Evolutionary conservation across 805 yeast genomes (phyloP).

Genomic region (Wickerhamiella allomyrinae): DNA sequence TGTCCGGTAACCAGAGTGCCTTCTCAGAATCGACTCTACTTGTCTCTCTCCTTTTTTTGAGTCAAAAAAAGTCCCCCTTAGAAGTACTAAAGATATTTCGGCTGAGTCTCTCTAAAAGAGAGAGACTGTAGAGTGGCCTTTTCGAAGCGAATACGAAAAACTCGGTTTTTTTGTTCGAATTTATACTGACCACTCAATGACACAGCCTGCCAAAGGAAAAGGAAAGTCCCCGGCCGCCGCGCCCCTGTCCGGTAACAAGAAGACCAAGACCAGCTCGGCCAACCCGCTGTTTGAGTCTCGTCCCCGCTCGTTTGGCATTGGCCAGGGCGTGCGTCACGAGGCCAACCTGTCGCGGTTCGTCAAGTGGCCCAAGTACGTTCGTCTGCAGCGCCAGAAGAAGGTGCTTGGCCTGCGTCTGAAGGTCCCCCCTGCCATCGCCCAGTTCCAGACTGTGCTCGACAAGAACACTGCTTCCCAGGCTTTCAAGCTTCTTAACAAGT

Average conservation of each 20-base stretch:
- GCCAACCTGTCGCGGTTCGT: constrained; percentile 94
- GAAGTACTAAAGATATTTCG: constrained; percentile 1
- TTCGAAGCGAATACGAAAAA: constrained; percentile 1
- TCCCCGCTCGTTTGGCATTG: constrained; percentile 91
- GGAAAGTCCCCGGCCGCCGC: constrained; percentile 98
- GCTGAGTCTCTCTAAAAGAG: constrained; percentile 10
- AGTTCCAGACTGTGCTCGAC: constrained; percentile 91
- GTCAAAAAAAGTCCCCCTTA: background rate
- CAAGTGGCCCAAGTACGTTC: constrained; percentile 98
- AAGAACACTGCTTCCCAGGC: constrained; percentile 97
- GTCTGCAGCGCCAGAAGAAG: constrained; percentile 98
- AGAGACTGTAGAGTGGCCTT: constrained; percentile 24
- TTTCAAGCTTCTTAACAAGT: constrained; percentile 95
- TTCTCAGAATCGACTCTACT: too few species aligned
- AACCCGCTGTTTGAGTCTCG: constrained; percentile 76
- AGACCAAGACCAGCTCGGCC: constrained; percentile 34
- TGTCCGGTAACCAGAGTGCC: too few species aligned
- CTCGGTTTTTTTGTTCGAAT: constrained; percentile 8
- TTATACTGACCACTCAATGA: constrained; percentile 22
- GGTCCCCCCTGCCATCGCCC: constrained; percentile 98
- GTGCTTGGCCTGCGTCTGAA: constrained; percentile 87
- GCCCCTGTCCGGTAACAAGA: constrained; percentile 21
- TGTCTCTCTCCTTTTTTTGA: too few species aligned
- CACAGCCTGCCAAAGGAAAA: constrained; percentile 49
- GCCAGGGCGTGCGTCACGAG: constrained; percentile 89